Evolutionary conservation across 495 filamentous ascomycete species (phyloP).

Genomic region (Clohesyomyces aquaticus): DNA sequence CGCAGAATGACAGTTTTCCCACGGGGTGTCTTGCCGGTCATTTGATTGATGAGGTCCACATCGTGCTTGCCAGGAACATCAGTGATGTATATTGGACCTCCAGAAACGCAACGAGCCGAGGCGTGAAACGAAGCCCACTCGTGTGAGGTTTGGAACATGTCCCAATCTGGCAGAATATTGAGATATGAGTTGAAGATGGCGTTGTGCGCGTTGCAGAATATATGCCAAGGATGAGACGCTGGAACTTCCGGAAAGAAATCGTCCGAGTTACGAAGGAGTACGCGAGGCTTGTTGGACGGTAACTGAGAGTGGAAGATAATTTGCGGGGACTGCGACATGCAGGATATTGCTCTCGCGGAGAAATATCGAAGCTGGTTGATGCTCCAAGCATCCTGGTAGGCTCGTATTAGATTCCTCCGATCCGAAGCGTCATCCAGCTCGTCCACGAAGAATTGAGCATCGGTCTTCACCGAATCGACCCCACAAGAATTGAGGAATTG

Average conservation of each 20-base stretch:
- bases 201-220: conserved; percentile 93
- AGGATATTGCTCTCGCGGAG: conserved; percentile 75
- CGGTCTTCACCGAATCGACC: conserved; percentile 85
- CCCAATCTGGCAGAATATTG: conserved; percentile 89
- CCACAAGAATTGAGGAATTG: conserved; percentile 69
- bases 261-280: conserved; percentile 84
- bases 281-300: conserved; percentile 67
- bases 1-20: conserved; percentile 77
- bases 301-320: conserved; percentile 83
- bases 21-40: conserved; percentile 69
- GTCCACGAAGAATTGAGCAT: conserved; percentile 87
- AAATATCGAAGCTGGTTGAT: conserved; percentile 78
- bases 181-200: conserved; percentile 75
- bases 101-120: conserved; percentile 84
- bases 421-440: conserved; percentile 67
- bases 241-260: conserved; percentile 87
- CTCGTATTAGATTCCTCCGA: conserved; percentile 66
- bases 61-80: conserved; percentile 84
- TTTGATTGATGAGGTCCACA: conserved; percentile 70
- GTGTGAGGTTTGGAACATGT: conserved; percentile 96
- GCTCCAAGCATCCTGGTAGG: conserved; percentile 88
- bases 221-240: conserved; percentile 85
- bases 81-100: conserved; percentile 92
- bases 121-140: conserved; percentile 81
- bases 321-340: conserved; percentile 87